Evolutionary conservation across 108 stramenopile genomes (phyloP).

Genomic region (Schizochytrium sp.): DNA sequence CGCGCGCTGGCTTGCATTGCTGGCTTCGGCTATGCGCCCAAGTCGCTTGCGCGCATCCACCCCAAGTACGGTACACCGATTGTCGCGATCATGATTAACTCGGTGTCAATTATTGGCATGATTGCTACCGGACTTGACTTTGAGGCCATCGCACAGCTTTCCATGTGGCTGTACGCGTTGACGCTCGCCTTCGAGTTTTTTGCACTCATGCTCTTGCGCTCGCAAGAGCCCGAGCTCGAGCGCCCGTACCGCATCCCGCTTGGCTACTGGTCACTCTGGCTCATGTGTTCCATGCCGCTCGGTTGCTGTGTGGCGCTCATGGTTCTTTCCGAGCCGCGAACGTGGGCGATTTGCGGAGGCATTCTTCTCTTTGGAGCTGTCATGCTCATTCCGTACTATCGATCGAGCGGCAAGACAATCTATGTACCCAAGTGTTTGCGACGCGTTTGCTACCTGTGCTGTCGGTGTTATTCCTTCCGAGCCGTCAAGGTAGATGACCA

Average conservation of each 20-base stretch:
- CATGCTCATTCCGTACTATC: conserved; percentile 2
- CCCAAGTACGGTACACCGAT: not conserved
- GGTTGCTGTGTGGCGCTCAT: not conserved
- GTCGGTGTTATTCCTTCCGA: not conserved
- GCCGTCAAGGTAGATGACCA: not conserved
- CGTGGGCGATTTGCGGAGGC: not conserved
- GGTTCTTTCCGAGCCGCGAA: not conserved
- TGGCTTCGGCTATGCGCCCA: conserved; percentile 9
- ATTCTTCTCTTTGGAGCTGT: not conserved
- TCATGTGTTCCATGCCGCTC: not conserved
- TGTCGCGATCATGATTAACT: not conserved
- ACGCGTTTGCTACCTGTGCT: not conserved
- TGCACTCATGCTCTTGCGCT: not conserved
- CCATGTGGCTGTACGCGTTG: conserved; percentile 1
- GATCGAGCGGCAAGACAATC: not conserved
- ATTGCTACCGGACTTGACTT: not conserved
- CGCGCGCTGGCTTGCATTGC: conserved; percentile 14
- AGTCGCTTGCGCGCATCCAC: not conserved
- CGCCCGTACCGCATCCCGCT: not conserved
- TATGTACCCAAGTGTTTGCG: not conserved
- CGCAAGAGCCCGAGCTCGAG: not conserved
- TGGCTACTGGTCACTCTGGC: not conserved
- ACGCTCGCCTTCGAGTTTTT: conserved; percentile 1
- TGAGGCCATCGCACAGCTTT: not conserved
- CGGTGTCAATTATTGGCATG: not conserved